These are phyloP conservation scores for Phytopythium helicoides DNA, from an alignment of 352 stramenopile species.

Conservation along the genomic window DNA sequence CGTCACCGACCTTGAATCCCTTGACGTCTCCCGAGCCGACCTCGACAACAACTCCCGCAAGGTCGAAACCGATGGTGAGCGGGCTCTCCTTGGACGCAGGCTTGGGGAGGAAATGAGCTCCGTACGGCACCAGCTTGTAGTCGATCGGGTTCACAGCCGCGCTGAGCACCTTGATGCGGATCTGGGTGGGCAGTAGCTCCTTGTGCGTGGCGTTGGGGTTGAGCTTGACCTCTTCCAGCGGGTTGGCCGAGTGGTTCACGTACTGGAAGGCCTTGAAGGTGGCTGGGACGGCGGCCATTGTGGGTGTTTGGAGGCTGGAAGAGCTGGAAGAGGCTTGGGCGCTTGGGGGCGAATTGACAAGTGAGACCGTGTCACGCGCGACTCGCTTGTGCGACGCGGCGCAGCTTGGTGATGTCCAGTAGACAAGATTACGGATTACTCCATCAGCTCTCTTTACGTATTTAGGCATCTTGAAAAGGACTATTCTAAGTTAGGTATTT, in stretches of 20 bases:
- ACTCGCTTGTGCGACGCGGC: no score
- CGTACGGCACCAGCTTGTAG: no score
- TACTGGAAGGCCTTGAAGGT: constrained; percentile 27
- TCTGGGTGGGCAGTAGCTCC: constrained; percentile 14
- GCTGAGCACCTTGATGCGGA: constrained; percentile 34
- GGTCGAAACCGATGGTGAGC: constrained; percentile 34
- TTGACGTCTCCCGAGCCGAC: constrained; percentile 22
- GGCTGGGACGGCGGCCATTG: no score
- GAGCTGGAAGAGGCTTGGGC: no score
- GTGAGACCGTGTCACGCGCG: no score
- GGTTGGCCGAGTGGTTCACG: constrained; percentile 8
- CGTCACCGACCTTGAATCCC: constrained; percentile 26
- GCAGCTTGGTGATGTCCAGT: no score
- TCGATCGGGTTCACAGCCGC: constrained; percentile 27
- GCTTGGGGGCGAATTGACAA: no score
- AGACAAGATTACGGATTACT: no score
- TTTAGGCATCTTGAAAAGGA: no score
- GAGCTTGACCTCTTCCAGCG: constrained; percentile 20
- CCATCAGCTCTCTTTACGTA: no score
- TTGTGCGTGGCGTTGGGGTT: constrained; percentile 9
- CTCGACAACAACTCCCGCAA: constrained; percentile 28
- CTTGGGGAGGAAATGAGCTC: constrained; percentile 16
- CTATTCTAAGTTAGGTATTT: no score
- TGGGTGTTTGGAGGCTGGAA: no score
- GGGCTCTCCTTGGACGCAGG: constrained; percentile 15